Evolutionary conservation across 2,329 filamentous ascomycete genomes (phyloP), one percentile per base, ranked within the genome.

Genomic region (Fusarium sp.): DNA sequence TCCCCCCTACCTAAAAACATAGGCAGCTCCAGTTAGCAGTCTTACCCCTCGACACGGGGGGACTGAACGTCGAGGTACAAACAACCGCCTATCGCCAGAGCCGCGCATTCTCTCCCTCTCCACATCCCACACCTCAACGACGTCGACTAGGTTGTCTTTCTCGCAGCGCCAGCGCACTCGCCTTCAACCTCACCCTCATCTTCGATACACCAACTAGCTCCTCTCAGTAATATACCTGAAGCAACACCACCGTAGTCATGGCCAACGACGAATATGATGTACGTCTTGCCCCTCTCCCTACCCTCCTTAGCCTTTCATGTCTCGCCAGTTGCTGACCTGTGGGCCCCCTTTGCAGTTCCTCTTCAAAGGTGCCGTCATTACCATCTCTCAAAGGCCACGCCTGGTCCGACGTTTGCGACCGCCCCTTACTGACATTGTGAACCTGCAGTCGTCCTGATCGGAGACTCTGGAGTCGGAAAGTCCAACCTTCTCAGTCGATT

Each of bases 261-360:
- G 96, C 96, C 83, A 99, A 98, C 92, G 96, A 99, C 90, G 96
- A 99, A 89, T 99, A 99, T 88, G 96, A 99, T 92, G 96, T 98
- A 88, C 89, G 95, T 83, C 62, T 57, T 54, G 48, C 51, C 69
- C 72, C 64, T 60, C 63, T 70, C 65, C 63, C 45, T 66, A 51
- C 63, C 54, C 54, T 48, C 38, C 58, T 42, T 66, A 64, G 71
- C 55, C 70, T 60, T 73, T 58, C 63, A 62, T 73, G 66, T 72
- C 61, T 74, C 75, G 64, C 73, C 73, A 75, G 75, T 72, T 79
- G 78, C 80, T 81, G 79, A 82, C 77, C 73, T 84, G 66, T 73
- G 63, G 69, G 59, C 73, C 74, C 77, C 73, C 72, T 80, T 74
- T 72, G 75, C 84, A 98, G 95, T 98, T 98, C 85, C 94, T 98